Evolutionary conservation across 257 asterid genomes (phyloP), one percentile per base, ranked within the genome.

Genomic region (Paraleonurus japonicus): DNA sequence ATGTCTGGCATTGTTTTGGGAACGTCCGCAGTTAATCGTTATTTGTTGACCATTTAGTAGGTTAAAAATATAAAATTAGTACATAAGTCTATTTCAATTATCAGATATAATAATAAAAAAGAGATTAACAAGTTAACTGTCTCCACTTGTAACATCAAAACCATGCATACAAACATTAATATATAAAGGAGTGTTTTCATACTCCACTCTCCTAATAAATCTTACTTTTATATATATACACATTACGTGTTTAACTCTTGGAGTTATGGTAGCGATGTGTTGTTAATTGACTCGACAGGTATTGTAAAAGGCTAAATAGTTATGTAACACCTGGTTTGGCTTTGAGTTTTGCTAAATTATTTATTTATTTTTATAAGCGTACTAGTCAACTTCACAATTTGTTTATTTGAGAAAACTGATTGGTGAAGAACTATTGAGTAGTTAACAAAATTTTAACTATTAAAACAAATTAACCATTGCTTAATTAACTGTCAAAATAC

Each of bases 101-200:
- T 13, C 13, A 51, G 4, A 32, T 12, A 20, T 26, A n/a, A n/a
- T n/a, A 19, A 16, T 27, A n/a, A 15, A 50, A 26, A 27, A 28
- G 2, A 16, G 23, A n/a, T 33, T 47, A 28, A 19, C 19, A 17
- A 48, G 22, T 51, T 16, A 17, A 67, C 30, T 39, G 37, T 50
- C 72, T 67, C 71, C 47, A 67, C 12, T 15, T 50, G 72, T 67
- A 67, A 27, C 50, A n/a, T 17, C 24, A 35, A 8, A 19, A 35
- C 3, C 2, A n/a, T n/a, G n/a, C 66, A 30, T 22, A 59, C 24
- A 28, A 15, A 28, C 15, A 60, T 60, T 28, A n/a, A n/a, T 60
- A 15, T 15, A 60, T 7, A 60, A 4, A 28, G 20, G 65, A 15
- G 7, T 1, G 27, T 27, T 30, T 60, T 60, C 23, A 28, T 30